Percentiles rank a stretch among this genome's conserved stretches.
phyloP scores from a whole-genome alignment of 805 yeast genomes.

The Ogataea degrootiae region DNA sequence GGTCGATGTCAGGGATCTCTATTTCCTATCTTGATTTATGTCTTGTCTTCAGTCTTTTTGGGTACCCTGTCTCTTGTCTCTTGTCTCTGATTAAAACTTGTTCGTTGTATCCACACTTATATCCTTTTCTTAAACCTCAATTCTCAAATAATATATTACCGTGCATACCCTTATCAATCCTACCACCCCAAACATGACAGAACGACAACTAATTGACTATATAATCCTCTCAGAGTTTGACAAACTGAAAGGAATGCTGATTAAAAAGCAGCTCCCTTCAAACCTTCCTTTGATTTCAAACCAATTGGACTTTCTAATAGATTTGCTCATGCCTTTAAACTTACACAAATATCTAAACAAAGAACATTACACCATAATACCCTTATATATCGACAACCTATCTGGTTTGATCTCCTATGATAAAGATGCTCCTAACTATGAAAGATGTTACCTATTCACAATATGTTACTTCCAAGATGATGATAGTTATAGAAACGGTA shows the following conservation, averaged over 20 bases:
- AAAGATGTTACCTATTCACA: constrained; percentile 24
- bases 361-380: constrained; percentile 56
- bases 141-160: no score
- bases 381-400: constrained; percentile 35
- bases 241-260: constrained; percentile 64
- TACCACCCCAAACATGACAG: neutral
- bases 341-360: constrained; percentile 41
- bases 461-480: constrained; percentile 26
- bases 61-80: no score
- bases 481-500: constrained; percentile 35
- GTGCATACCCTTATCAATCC: neutral
- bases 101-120: no score
- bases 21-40: no score
- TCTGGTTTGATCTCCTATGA: constrained; percentile 15
- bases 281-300: constrained; percentile 59
- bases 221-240: constrained; percentile 72
- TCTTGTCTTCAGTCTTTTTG: no score
- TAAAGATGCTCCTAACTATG: constrained; percentile 7
- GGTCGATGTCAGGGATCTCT: no score
- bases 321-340: constrained; percentile 25
- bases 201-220: constrained; percentile 17
- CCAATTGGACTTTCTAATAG: constrained; percentile 34
- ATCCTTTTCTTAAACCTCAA: no score
- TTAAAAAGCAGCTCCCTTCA: constrained; percentile 57
- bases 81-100: no score